A percentile compares a stretch with the other conserved stretches of the same genome.
These are phyloP conservation scores for Massospora cicadina DNA, from an alignment of 371 early-diverging fungal species.

Conservation along the genomic window DNA sequence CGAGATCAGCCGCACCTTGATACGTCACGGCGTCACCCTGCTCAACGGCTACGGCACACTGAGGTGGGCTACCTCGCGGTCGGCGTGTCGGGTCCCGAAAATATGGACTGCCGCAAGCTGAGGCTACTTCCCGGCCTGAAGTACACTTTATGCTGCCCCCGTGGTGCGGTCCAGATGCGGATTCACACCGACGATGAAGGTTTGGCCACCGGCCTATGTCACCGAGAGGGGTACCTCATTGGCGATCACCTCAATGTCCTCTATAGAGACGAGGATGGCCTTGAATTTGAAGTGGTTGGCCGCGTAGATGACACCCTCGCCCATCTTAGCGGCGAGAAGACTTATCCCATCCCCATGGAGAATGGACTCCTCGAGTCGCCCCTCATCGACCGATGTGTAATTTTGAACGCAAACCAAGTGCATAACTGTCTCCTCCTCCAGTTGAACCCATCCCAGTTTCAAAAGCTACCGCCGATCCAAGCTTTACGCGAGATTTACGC, in stretches of 20 bases:
- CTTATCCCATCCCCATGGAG: constrained; percentile 7
- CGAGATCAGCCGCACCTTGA: background rate
- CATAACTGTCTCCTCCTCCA: constrained; percentile 1
- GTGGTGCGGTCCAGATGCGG: background rate
- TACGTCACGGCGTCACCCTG: background rate
- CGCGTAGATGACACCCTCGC: constrained; percentile 8
- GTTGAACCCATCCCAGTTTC: background rate
- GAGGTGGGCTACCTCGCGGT: background rate
- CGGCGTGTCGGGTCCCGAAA: background rate
- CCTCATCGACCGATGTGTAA: background rate
- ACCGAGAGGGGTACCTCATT: background rate
- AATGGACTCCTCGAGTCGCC: background rate
- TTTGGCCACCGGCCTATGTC: background rate
- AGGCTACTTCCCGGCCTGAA: background rate
- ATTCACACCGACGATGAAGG: background rate
- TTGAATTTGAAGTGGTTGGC: background rate
- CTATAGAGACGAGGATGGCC: background rate
- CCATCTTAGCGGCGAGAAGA: constrained; percentile 9
- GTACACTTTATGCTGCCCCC: background rate
- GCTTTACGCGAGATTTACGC: background rate
- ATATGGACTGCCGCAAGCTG: background rate
- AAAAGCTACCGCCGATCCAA: background rate
- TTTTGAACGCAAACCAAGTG: background rate
- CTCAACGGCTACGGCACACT: background rate
- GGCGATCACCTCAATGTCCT: background rate